Conservation (phyloP, 2,329 filamentous ascomycete genomes). For the Pseudogymnoascus sp. region DNA sequence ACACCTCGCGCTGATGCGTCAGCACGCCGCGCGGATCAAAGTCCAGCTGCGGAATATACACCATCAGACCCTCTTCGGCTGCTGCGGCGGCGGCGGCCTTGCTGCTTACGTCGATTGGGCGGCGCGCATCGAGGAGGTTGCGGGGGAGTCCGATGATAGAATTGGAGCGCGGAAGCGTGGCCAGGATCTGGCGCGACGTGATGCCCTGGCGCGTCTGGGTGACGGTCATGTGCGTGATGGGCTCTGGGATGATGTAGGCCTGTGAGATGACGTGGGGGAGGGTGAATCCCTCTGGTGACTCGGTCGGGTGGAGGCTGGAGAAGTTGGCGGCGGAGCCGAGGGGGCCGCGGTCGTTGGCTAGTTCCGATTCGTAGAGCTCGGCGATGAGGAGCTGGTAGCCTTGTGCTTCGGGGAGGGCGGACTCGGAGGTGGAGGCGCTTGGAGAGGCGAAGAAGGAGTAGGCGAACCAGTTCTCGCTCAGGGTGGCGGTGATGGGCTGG, state of each 20-base stretch:
- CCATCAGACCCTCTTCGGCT: constrained; percentile 71
- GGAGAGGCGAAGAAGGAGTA: constrained; percentile 68
- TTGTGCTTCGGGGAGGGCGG: constrained; percentile 51
- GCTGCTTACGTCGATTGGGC: constrained; percentile 53
- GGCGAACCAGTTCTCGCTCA: constrained; percentile 92
- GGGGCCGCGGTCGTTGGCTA: constrained; percentile 75
- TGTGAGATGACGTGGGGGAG: constrained; percentile 72
- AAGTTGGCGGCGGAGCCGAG: constrained; percentile 62
- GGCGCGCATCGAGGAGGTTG: constrained; percentile 70
- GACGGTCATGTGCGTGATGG: constrained; percentile 71
- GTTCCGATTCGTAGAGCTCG: constrained; percentile 81
- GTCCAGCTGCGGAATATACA: constrained; percentile 68
- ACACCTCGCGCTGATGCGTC: constrained; percentile 72
- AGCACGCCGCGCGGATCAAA: constrained; percentile 75
- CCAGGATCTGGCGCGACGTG: constrained; percentile 71
- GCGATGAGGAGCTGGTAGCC: constrained; percentile 80
- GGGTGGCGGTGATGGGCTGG: constrained; percentile 64
- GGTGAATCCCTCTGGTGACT: constrained; percentile 41
- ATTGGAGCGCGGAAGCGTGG: constrained; percentile 63
- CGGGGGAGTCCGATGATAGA: constrained; percentile 74
- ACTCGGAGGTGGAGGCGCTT: constrained; percentile 47
- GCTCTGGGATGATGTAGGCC: constrained; percentile 69
- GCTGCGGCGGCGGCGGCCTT: constrained; percentile 75
- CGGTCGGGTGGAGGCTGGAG: constrained; percentile 64
- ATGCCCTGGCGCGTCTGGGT: constrained; percentile 91